Evolutionary conservation across 164 flowering plant genomes (phyloP).

Genomic region (Aristolochia fimbriata): DNA sequence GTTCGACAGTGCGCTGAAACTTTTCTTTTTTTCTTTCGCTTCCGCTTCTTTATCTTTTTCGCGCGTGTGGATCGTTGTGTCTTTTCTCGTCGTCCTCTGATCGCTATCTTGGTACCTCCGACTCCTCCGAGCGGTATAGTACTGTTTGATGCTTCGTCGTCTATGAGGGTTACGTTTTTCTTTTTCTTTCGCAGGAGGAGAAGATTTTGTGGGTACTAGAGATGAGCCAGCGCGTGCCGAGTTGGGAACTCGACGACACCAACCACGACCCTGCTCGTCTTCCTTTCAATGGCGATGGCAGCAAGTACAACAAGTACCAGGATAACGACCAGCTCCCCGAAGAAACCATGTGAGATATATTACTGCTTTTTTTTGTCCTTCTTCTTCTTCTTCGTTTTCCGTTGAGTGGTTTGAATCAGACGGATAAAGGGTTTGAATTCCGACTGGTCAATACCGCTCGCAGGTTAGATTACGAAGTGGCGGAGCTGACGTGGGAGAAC

Average conservation of each 20-base stretch:
- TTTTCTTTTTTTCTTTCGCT: too few relatives aligned
- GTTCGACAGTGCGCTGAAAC: too few relatives aligned
- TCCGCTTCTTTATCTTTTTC: too few relatives aligned
- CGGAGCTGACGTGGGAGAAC: constrained; percentile 86
- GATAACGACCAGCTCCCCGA: neutral
- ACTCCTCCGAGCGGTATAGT: too few relatives aligned
- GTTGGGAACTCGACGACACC: constrained; percentile 51
- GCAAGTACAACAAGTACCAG: constrained; percentile 5
- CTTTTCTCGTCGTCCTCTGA: too few relatives aligned
- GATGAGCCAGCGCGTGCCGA: constrained; percentile 79
- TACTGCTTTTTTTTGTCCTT: neutral
- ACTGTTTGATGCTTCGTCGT: too few relatives aligned
- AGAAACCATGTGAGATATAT: constrained; percentile 3
- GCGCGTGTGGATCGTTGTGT: too few relatives aligned
- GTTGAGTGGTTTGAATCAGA: neutral
- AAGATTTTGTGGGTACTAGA: too few relatives aligned
- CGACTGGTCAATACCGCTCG: neutral
- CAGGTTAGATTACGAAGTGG: constrained; percentile 69
- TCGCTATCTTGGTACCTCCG: too few relatives aligned
- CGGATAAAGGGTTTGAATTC: neutral
- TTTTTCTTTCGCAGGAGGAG: too few relatives aligned
- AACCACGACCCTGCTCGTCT: constrained; percentile 11
- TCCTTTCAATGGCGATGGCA: constrained; percentile 11
- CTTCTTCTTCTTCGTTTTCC: neutral
- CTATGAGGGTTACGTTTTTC: too few relatives aligned